These are phyloP conservation scores for Penicillium sp. DNA, from an alignment of 2,329 filamentous ascomycete species.

Conservation along the genomic window DNA sequence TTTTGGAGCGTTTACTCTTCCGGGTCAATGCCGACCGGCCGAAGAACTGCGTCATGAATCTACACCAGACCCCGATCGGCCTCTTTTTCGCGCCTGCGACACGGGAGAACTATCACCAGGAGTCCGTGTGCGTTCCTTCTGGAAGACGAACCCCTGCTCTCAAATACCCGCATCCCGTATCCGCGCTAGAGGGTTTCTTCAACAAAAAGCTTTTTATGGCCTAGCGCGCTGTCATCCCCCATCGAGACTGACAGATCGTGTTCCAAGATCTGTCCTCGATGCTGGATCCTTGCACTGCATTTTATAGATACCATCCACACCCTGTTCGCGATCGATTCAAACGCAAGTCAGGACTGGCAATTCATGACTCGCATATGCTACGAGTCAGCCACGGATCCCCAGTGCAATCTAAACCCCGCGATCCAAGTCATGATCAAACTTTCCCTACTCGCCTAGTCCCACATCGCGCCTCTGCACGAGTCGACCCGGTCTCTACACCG, in stretches of 20 bases:
- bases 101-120: not conserved
- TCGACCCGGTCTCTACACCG: too few relatives aligned
- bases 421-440: not conserved
- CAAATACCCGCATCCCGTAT: not conserved
- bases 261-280: not conserved
- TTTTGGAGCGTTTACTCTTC: not conserved
- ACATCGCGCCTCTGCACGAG: too few relatives aligned
- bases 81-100: conserved; percentile 1
- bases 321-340: not conserved
- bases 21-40: conserved; percentile 6
- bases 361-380: not conserved
- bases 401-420: too few relatives aligned
- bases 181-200: too few relatives aligned
- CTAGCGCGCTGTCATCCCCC: not conserved
- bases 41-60: conserved; percentile 4
- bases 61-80: conserved; percentile 9
- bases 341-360: not conserved
- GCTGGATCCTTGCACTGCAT: not conserved
- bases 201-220: too few relatives aligned
- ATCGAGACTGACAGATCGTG: not conserved
- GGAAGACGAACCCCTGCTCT: not conserved
- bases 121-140: not conserved
- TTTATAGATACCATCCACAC: not conserved
- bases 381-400: not conserved
- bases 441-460: not conserved